Base-by-base conservation (phyloP, 495 filamentous ascomycete species). In the Penicillium argentinense region DNA sequence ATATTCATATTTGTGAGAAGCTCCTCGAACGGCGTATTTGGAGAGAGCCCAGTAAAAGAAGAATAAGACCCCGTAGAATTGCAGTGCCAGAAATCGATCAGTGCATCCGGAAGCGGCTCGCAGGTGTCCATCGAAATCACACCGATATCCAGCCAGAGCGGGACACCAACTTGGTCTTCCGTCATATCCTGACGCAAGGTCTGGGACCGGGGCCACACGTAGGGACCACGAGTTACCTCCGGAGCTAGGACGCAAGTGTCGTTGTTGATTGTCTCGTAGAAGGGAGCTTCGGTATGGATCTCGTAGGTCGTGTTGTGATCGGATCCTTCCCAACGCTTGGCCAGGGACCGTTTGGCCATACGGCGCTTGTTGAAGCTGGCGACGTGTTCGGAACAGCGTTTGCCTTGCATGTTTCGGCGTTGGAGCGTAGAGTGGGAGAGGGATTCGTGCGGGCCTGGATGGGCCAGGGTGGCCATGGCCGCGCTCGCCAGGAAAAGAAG, bases 11-110 rank as follows among this genome's bases (percentile, higher is more conserved):
- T 13, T 6, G 21, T 5, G 17, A 51, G 29, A 12, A 56, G 24
- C n/a, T 42, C 29, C 38, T 5, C 72, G 51, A 61, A 58, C 0
- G 29, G 24, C 1, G 47, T 57, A 22, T 59, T 59, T 0, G 55
- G 63, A 21, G 51, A 56, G 9, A 64, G 71, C 56, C 45, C 70
- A 0, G 76, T 63, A 43, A 81, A 71, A 9, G 68, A 69, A 16
- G 67, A 72, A 54, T 83, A 82, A 6, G 72, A 67, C 19, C 77
- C 78, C 24, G 52, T 62, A 4, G 57, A 47, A 52, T 76, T 75
- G 58, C 59, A 66, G 47, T 73, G 73, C 77, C 81, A 82, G 42
- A 80, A 66, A 54, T 84, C 82, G 27, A 84, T 58, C 42, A 75
- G 79, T 4, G 69, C 69, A 41, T 66, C 59, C 1, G 67, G 60